Evolutionary conservation across 2,329 filamentous ascomycete genomes (phyloP).

Genomic region (Epichloe coenophiala): DNA sequence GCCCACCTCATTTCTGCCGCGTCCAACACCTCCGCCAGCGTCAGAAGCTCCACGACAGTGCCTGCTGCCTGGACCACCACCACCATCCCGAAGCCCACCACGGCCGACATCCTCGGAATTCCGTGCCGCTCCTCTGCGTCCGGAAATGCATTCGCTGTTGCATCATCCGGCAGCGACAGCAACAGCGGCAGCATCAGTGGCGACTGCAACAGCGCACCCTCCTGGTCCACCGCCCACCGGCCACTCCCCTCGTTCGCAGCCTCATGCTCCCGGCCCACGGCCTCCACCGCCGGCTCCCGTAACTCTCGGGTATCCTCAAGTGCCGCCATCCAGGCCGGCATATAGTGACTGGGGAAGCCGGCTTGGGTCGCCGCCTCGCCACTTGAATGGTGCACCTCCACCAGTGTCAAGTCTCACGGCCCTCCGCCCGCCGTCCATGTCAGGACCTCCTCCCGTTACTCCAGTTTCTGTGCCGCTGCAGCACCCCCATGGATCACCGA

Average conservation of each 20-base stretch:
- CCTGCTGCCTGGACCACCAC: constrained; percentile 7
- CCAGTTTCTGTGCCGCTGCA: constrained; percentile 29
- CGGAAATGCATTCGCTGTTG: constrained; percentile 9
- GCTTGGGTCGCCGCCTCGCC: constrained; percentile 32
- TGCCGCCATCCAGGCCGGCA: constrained; percentile 12
- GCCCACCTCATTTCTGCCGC: constrained; percentile 18
- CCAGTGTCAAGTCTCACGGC: constrained; percentile 26
- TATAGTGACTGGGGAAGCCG: constrained; percentile 38
- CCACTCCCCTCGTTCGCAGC: constrained; percentile 8
- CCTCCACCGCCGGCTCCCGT: constrained; percentile 7
- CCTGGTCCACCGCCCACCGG: constrained; percentile 4
- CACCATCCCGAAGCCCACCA: constrained; percentile 16
- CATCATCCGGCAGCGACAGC: constrained; percentile 4
- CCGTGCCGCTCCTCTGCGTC: constrained; percentile 11
- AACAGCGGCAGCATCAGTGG: neutral
- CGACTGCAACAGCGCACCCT: constrained; percentile 1
- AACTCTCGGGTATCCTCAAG: constrained; percentile 15
- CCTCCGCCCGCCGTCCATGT: constrained; percentile 35
- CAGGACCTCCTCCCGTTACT: constrained; percentile 27
- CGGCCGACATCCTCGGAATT: constrained; percentile 12
- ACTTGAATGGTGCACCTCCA: constrained; percentile 34
- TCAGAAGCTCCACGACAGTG: constrained; percentile 11
- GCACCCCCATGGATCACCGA: constrained; percentile 16
- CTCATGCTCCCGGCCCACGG: constrained; percentile 9
- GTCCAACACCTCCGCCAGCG: constrained; percentile 9